These are phyloP conservation scores for Silene uniflora DNA, from an alignment of 148 eudicot species.

Conservation along the genomic window DNA sequence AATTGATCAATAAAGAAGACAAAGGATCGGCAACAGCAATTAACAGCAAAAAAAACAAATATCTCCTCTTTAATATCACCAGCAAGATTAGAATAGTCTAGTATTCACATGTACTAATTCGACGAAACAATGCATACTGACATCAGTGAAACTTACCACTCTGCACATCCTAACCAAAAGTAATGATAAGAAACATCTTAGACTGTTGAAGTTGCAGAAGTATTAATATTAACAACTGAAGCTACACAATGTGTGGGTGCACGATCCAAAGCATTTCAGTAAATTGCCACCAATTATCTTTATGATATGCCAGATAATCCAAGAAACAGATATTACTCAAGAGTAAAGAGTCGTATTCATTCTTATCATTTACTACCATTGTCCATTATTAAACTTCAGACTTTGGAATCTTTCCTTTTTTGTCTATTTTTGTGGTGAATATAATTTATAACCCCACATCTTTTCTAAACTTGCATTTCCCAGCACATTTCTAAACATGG, in stretches of 20 bases:
- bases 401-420: no score
- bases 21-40: neutral
- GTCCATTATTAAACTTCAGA: no score
- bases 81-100: neutral
- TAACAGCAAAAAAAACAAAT: neutral
- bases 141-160: neutral
- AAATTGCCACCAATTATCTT: neutral
- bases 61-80: neutral
- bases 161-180: neutral
- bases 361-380: no score
- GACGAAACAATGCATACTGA: neutral
- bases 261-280: neutral
- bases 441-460: no score
- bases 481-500: no score
- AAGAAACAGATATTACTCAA: neutral
- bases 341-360: neutral
- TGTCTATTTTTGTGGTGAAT: no score
- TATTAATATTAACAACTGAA: neutral
- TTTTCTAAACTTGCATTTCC: no score
- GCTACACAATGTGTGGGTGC: neutral
- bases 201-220: neutral
- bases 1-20: neutral
- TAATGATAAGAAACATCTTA: neutral
- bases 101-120: neutral
- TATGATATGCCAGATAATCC: neutral